These are phyloP conservation scores for Cutaneotrichosporon mucoides DNA, from an alignment of 1,284 basidiomycete genomes.

Conservation along the genomic window DNA sequence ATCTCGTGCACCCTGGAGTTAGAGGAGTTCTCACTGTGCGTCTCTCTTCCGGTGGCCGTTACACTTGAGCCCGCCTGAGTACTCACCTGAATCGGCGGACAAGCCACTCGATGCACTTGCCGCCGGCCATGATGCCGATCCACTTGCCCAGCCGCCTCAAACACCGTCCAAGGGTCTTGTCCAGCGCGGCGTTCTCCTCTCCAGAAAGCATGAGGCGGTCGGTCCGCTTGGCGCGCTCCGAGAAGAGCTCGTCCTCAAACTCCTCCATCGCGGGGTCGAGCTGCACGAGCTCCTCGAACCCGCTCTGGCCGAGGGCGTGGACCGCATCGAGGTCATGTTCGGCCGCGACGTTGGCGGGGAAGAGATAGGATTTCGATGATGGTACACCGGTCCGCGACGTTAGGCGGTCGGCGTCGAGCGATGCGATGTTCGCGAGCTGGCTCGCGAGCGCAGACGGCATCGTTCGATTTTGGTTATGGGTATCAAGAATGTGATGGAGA, in stretches of 20 bases:
- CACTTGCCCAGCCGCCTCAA: constrained; percentile 71
- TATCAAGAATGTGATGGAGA: too few relatives aligned
- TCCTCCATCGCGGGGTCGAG: constrained; percentile 56
- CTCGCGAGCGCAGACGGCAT: constrained; percentile 68
- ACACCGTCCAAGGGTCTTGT: constrained; percentile 53
- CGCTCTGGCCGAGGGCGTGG: constrained; percentile 75
- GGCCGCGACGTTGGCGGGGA: constrained; percentile 72
- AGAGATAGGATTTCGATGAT: constrained; percentile 73
- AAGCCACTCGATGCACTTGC: constrained; percentile 93
- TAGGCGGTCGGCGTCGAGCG: constrained; percentile 72
- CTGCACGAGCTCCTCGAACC: constrained; percentile 63
- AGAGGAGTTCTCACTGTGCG: too few relatives aligned
- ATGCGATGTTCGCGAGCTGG: constrained; percentile 76
- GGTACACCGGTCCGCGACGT: constrained; percentile 54
- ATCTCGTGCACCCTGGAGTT: constrained; percentile 79
- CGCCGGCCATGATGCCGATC: constrained; percentile 74
- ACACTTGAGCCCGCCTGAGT: too few relatives aligned
- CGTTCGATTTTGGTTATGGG: constrained; percentile 3
- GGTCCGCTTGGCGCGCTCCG: constrained; percentile 66
- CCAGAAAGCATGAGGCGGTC: constrained; percentile 77
- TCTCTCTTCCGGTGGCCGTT: too few relatives aligned
- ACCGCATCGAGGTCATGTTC: constrained; percentile 82
- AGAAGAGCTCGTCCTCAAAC: constrained; percentile 71
- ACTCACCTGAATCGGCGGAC: constrained; percentile 83
- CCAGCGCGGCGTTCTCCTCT: constrained; percentile 62